Evolutionary conservation across 352 stramenopile genomes (phyloP).

Genomic region (Phytophthora uliginosa): DNA sequence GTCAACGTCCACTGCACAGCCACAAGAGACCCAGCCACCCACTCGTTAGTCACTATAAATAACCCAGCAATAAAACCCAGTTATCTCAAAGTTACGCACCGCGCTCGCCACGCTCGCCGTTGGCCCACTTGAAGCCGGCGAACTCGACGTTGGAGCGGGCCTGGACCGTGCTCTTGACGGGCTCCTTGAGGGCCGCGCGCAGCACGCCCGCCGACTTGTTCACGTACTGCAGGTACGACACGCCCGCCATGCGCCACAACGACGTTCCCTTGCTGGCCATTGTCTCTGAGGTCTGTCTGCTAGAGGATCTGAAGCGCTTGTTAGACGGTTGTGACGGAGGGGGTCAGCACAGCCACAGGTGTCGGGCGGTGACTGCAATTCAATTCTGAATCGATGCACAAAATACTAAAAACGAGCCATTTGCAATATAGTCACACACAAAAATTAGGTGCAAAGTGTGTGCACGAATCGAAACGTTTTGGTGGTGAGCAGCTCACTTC

Average conservation of each 20-base stretch:
- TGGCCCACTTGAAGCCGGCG: slow-evolving; percentile 88
- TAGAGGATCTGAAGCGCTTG: slow-evolving; percentile 29
- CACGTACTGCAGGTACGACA: slow-evolving; percentile 92
- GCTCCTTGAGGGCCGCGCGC: slow-evolving; percentile 85
- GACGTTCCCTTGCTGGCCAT: slow-evolving; percentile 88
- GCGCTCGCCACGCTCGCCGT: slow-evolving; percentile 83
- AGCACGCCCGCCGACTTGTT: slow-evolving; percentile 87
- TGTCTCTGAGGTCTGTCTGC: slow-evolving; percentile 22
- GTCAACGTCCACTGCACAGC: slow-evolving; percentile 66
- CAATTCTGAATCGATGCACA: neutral
- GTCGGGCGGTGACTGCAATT: neutral
- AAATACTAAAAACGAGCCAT: neutral
- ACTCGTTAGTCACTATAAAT: slow-evolving; percentile 1
- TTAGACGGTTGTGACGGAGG: slow-evolving; percentile 23
- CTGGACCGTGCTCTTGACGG: slow-evolving; percentile 87
- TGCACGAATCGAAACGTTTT: slow-evolving; percentile 5
- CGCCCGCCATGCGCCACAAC: slow-evolving; percentile 87
- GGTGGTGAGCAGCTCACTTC: slow-evolving; percentile 33
- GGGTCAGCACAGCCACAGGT: slow-evolving; percentile 35
- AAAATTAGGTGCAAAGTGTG: neutral
- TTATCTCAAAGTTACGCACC: slow-evolving; percentile 41
- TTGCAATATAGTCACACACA: neutral
- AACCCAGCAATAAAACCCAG: neutral
- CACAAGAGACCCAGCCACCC: neutral
- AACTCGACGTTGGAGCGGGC: slow-evolving; percentile 84